Percentiles rank a stretch among this genome's conserved stretches.
Evolutionary conservation across 306 rosid genomes (phyloP).

Genomic region (Medicago lupulina): DNA sequence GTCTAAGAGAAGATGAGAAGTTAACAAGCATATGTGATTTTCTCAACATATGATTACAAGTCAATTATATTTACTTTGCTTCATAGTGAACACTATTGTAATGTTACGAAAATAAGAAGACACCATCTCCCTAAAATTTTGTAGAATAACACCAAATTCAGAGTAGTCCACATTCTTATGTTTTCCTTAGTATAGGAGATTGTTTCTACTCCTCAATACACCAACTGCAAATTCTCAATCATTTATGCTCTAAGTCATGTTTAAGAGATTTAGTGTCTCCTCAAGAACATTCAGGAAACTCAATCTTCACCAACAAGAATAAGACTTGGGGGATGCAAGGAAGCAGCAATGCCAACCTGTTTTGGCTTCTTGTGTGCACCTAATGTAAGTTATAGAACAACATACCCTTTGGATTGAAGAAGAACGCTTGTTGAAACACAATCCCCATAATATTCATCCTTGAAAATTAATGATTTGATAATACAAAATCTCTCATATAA

Average conservation of each 20-base stretch:
- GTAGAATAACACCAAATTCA: too few relatives aligned
- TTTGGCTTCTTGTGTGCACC: background rate
- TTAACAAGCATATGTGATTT: too few relatives aligned
- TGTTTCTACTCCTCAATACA: background rate
- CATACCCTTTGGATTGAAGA: background rate
- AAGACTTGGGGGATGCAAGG: background rate
- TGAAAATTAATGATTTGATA: background rate
- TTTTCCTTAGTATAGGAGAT: background rate
- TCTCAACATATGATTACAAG: too few relatives aligned
- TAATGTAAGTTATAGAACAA: background rate
- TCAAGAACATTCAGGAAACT: background rate
- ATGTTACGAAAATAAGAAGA: too few relatives aligned
- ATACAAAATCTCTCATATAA: background rate
- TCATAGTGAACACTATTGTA: too few relatives aligned
- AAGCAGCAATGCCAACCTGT: background rate
- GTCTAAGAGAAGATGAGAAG: too few relatives aligned
- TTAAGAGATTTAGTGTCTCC: background rate
- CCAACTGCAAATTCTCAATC: background rate
- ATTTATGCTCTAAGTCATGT: background rate
- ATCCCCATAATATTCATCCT: background rate
- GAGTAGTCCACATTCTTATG: background rate
- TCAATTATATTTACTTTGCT: too few relatives aligned
- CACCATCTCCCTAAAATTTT: too few relatives aligned
- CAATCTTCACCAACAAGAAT: background rate
- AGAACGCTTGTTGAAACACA: background rate